Percentiles rank a stretch among this genome's conserved stretches.
Evolutionary conservation across 2,329 filamentous ascomycete species (phyloP).

Genomic region (Fonsecaea nubica): DNA sequence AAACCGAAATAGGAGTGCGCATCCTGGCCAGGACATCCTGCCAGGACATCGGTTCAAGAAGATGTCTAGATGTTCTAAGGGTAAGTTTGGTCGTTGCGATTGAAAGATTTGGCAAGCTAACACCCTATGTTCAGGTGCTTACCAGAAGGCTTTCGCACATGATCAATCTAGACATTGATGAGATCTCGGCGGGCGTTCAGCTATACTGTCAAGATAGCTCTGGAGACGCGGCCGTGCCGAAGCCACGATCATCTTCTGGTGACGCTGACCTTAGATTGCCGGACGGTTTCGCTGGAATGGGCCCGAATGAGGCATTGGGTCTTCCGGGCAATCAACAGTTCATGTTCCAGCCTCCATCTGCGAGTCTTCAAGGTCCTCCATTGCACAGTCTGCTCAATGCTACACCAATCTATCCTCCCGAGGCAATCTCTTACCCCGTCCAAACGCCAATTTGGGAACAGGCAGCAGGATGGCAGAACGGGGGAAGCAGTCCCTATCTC

Average conservation of each 20-base stretch:
- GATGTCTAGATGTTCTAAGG: slow-evolving; percentile 32
- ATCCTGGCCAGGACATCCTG: slow-evolving; percentile 31
- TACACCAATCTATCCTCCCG: slow-evolving; percentile 11
- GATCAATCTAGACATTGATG: slow-evolving; percentile 28
- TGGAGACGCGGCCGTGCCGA: neutral
- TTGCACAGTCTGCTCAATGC: neutral
- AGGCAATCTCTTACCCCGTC: slow-evolving; percentile 15
- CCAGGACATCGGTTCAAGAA: slow-evolving; percentile 31
- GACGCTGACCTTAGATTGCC: neutral
- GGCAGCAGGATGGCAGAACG: neutral
- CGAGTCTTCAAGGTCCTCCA: slow-evolving; percentile 16
- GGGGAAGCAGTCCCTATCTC: neutral
- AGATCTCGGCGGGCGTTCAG: slow-evolving; percentile 16
- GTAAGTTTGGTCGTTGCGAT: slow-evolving; percentile 11
- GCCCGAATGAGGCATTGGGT: neutral
- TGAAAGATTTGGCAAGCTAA: slow-evolving; percentile 2
- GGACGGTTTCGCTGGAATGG: neutral
- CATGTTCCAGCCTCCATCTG: neutral
- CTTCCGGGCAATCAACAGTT: neutral
- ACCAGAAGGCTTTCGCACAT: slow-evolving; percentile 26
- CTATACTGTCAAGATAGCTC: neutral
- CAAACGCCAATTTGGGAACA: slow-evolving; percentile 13
- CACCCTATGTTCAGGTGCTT: slow-evolving; percentile 15
- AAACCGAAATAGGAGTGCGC: slow-evolving; percentile 32
- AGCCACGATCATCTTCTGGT: neutral